Percentiles rank a stretch among this genome's conserved stretches.
Evolutionary conservation across 164 flowering plant species (phyloP).

Genomic region (Vitis rupestris): DNA sequence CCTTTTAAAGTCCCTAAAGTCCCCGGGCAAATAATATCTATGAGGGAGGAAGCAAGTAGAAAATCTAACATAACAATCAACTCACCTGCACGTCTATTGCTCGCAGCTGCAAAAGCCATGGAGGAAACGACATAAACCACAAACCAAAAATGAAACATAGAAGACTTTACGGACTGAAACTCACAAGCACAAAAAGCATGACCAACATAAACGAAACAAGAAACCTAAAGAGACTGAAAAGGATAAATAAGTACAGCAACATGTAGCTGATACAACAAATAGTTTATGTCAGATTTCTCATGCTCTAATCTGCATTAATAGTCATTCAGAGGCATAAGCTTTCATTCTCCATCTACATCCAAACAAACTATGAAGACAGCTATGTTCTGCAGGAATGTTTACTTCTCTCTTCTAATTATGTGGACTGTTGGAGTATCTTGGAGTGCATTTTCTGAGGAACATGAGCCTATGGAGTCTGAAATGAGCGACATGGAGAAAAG

Average conservation of each 20-base stretch:
- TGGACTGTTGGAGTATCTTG: constrained; percentile 17
- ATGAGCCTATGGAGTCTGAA: constrained; percentile 14
- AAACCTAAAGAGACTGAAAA: neutral
- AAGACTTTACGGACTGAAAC: neutral
- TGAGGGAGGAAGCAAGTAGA: no score
- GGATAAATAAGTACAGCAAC: neutral
- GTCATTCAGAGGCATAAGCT: neutral
- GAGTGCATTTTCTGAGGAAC: neutral
- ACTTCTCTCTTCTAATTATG: constrained; percentile 11
- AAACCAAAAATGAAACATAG: no score
- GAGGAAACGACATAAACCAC: no score
- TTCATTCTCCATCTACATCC: constrained; percentile 1
- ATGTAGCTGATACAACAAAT: neutral
- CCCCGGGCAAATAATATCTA: no score
- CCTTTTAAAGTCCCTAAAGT: no score
- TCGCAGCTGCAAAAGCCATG: no score
- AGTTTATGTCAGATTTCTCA: neutral
- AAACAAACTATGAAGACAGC: constrained; percentile 14
- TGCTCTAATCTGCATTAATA: no score
- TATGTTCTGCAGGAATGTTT: neutral
- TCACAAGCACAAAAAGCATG: constrained; percentile 14
- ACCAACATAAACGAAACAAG: neutral
- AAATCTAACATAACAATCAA: no score
- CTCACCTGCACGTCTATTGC: no score
- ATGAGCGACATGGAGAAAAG: constrained; percentile 18